Evolutionary conservation across 2,329 filamentous ascomycete species (phyloP), one percentile per base, ranked within the genome.

Genomic region (Colletotrichum zoysiae): DNA sequence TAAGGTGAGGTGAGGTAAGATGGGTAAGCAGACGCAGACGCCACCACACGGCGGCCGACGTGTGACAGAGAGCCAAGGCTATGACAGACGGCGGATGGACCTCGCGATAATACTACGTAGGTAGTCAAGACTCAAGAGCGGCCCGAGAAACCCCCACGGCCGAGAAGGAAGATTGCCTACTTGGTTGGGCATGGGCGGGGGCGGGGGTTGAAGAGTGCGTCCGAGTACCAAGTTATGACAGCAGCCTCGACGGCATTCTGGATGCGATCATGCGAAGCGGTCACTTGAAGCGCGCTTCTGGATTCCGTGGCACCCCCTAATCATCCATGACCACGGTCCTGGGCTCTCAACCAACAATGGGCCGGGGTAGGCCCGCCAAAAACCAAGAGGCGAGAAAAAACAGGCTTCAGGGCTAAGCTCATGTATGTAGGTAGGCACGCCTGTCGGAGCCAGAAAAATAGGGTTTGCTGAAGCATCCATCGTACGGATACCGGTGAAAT

Each of bases 11-110:
- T 59, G 58, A 68, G 65, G 61, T 68, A 58, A 63, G 57, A 62
- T 63, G 35, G 55, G 55, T 48, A 51, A 48, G 64, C 55, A 59
- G 48, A 56, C n/a, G 67, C 67, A 59, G 55, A 56, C 53, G 55
- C 70, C 55, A 59, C 59, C 66, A 56, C 11, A 64, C 44, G 55
- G 48, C 65, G 65, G 65, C 42, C 70, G 59, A 65, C 42, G 44
- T 57, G 69, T 71, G 69, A 68, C 69, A 63, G 65, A 64, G 65
- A 56, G 70, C 65, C 65, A 70, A 72, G 70, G 46, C 42, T 55
- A 64, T 60, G 66, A 69, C 65, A 60, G 51, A 46, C 51, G 20
- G 58, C 18, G 23, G 42, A 51, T 38, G 18, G 38, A 50, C n/a
- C 44, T 69, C 40, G 51, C 44, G 38, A 30, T 46, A 56, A 48